Conservation (phyloP, 2,329 filamentous ascomycete species). For the Alternaria atra region DNA sequence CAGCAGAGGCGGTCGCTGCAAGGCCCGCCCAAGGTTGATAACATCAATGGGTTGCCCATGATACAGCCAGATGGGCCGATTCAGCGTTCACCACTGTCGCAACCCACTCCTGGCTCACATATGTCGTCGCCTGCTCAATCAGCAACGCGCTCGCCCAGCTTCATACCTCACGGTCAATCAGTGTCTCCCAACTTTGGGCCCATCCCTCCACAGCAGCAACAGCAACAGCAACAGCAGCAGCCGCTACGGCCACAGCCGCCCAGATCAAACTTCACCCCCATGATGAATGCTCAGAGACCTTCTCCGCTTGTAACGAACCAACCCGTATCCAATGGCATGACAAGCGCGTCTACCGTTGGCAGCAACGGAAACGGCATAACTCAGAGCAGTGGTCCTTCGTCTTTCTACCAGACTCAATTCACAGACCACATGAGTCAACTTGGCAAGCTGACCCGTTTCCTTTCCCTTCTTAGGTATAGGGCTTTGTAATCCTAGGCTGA, state of each 20-base stretch:
- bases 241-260: constrained; percentile 57
- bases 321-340: constrained; percentile 46
- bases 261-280: constrained; percentile 58
- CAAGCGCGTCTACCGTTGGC: constrained; percentile 48
- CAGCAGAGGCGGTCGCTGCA: constrained; percentile 75
- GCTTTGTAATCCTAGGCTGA: constrained; percentile 74
- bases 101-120: constrained; percentile 85
- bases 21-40: constrained; percentile 77
- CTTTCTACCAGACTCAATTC: constrained; percentile 86
- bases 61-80: constrained; percentile 53
- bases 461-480: constrained; percentile 60
- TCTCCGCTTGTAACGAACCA: constrained; percentile 50
- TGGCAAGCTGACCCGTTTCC: constrained; percentile 76
- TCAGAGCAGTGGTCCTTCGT: constrained; percentile 53
- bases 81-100: constrained; percentile 74
- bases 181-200: constrained; percentile 68
- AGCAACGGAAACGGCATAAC: constrained; percentile 49
- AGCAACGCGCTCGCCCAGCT: constrained; percentile 68
- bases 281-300: constrained; percentile 53
- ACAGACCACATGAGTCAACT: constrained; percentile 95
- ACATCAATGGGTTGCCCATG: constrained; percentile 52
- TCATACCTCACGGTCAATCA: constrained; percentile 65
- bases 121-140: constrained; percentile 70
- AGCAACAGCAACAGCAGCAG: constrained; percentile 49
- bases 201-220: constrained; percentile 56